Base-by-base conservation (phyloP, 2,329 filamentous ascomycete species). In the Pestalotiopsis sp. region DNA sequence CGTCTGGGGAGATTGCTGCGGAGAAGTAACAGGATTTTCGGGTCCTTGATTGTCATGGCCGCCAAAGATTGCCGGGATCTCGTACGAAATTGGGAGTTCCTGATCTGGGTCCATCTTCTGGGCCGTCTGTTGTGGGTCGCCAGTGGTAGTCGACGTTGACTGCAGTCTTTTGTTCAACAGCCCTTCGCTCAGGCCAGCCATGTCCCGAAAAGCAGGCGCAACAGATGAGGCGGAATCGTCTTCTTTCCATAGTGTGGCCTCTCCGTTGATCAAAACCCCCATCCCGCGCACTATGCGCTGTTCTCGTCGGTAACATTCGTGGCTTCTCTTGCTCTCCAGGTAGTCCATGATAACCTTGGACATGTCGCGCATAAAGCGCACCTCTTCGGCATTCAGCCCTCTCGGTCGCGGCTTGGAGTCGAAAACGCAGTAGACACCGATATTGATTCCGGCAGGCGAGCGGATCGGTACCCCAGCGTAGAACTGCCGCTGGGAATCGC, bases 211-310 rank as follows among this genome's bases (percentile, higher is more conserved):
- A 13, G 39, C 38, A 25, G 61, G 20, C 4, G 23, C 11, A 2
- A 25, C 25, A 13, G n/a, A 14, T n/a, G 41, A 49, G 6, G 70
- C 64, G 12, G 69, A 66, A 17, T 68, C 61, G 27, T 73, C 71
- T 2, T 67, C 70, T 58, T 68, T 71, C 4, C 71, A 74, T 57
- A 76, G 62, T 52, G 71, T 72, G 14, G 69, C 60, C 20, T 69
- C 60, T n/a, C 70, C 72, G 59, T 74, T 73, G 25, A 73, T 68
- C 41, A 75, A 75, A 64, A 69, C 71, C 2, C 73, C 72, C 4
- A 75, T 49, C 6, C 72, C 73, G 4, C 70, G 69, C 4, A 73
- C 70, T 71, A 73, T 75, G 23, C 72, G 71, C 52, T 73, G 70
- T 39, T 64, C 70, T 20, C 73, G 71, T 27, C 68, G 66, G 60